A percentile compares a stretch with the other conserved stretches of the same genome.
Evolutionary conservation across 1,284 basidiomycete species (phyloP).

Genomic region (Leccinum subrobustum): DNA sequence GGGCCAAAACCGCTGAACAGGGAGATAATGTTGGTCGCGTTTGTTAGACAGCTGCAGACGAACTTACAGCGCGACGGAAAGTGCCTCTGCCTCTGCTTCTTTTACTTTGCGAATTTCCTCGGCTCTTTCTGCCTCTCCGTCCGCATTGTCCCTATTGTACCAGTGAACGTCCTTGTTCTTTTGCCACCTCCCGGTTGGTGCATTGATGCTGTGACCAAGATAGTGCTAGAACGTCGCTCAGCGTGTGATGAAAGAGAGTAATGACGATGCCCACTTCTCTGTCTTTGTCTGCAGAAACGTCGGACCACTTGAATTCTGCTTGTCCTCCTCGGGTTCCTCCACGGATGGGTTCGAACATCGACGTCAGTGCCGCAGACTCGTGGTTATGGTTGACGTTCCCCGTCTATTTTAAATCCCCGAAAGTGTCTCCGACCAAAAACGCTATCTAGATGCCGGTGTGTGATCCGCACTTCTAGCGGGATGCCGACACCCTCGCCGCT

Average conservation of each 20-base stretch:
- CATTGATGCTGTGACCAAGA: slow-evolving; percentile 89
- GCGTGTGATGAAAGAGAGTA: not conserved
- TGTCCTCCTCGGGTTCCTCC: slow-evolving; percentile 87
- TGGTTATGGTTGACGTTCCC: not conserved
- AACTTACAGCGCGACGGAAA: slow-evolving; percentile 69
- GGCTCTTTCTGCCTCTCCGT: slow-evolving; percentile 44
- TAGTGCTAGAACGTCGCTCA: slow-evolving; percentile 61
- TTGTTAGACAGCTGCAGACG: not conserved
- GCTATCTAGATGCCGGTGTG: slow-evolving; percentile 14
- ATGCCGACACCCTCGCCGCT: slow-evolving; percentile 19
- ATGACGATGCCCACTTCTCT: slow-evolving; percentile 60
- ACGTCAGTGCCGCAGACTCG: not conserved
- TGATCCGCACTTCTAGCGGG: slow-evolving; percentile 24
- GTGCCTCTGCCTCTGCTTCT: slow-evolving; percentile 69
- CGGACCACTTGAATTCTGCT: slow-evolving; percentile 90
- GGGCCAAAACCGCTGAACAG: slow-evolving; percentile 58
- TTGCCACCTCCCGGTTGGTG: slow-evolving; percentile 91
- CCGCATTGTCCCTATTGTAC: slow-evolving; percentile 70
- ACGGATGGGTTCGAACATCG: slow-evolving; percentile 78
- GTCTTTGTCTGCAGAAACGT: slow-evolving; percentile 89
- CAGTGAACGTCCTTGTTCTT: slow-evolving; percentile 94
- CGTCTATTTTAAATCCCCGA: slow-evolving; percentile 15
- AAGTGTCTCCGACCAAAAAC: slow-evolving; percentile 22
- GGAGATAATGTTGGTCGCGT: slow-evolving; percentile 5
- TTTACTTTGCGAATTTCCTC: slow-evolving; percentile 82